Evolutionary conservation across 2,329 filamentous ascomycete genomes (phyloP), one percentile per base, ranked within the genome.

Genomic region (Aspergillus sp.): DNA sequence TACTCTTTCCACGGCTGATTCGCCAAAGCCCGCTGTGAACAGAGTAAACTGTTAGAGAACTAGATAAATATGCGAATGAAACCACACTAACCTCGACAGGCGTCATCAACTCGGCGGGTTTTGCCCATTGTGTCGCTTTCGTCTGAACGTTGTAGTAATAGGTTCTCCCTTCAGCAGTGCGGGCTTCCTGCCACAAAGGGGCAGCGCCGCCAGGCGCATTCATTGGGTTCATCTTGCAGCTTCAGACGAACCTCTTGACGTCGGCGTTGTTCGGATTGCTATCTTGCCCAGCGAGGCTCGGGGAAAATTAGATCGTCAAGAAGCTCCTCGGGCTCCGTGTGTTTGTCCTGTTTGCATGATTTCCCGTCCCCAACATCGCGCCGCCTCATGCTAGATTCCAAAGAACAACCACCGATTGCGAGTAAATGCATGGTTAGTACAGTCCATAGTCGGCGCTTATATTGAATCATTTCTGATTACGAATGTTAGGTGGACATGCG

Each of bases 1-100:
- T 96, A 95, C 75, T 96, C 91, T 70, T 93, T 95, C 92, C 93
- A 99, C 63, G 90, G 90, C 66, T 95, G 90, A 67, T 88, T 88
- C 51, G 89, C 83, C 48, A 96, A 82, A 54, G 90, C 90, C 70
- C 89, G 89, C 91, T 93, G 71, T 58, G 61, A 54, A 9, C 34
- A 13, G 53, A 42, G 15, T 58, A 34, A 37, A 61, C 6, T 2
- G 30, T 42, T 12, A 20, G 33, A 50, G 22, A 39, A 22, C 37
- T 11, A n/a, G 37, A 19, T 12, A 44, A 17, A 6, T 20, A 37
- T 33, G 9, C 62, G 51, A 57, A 63, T 48, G 44, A 56, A 8
- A 17, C 46, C 57, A 64, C 75, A 62, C 51, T 41, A 77, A 93
- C 91, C 86, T 96, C 92, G 51, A 87, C 86, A 6, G 86, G 84